These are phyloP conservation scores for Ambrosiella xylebori DNA, from an alignment of 2,329 filamentous ascomycete genomes.

Conservation along the genomic window DNA sequence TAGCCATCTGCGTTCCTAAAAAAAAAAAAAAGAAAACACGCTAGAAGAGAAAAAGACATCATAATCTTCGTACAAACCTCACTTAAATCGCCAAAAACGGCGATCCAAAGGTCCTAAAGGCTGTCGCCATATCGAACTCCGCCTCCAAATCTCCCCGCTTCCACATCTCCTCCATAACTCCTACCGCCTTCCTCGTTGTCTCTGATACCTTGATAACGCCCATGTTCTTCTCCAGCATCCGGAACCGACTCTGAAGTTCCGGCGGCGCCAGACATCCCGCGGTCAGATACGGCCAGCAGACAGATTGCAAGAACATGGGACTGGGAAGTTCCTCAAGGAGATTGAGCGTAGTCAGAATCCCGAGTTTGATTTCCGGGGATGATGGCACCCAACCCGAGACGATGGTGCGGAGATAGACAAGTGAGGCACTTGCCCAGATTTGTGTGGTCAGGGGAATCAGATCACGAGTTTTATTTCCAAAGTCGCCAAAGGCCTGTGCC, in stretches of 20 bases:
- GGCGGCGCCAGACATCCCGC: slow-evolving; percentile 24
- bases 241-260: slow-evolving; percentile 26
- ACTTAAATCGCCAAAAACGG: slow-evolving; percentile 10
- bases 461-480: slow-evolving; percentile 6
- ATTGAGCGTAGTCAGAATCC: slow-evolving; percentile 17
- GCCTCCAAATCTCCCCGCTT: slow-evolving; percentile 13
- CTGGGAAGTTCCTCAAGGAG: slow-evolving; percentile 21
- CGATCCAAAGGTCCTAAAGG: slow-evolving; percentile 6
- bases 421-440: slow-evolving; percentile 31
- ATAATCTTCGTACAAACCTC: not conserved
- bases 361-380: slow-evolving; percentile 23
- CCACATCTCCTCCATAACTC: slow-evolving; percentile 32
- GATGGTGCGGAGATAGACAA: slow-evolving; percentile 31
- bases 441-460: slow-evolving; percentile 17
- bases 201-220: slow-evolving; percentile 29
- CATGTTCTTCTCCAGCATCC: slow-evolving; percentile 24
- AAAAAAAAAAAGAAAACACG: not conserved
- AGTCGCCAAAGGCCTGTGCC: slow-evolving; percentile 11
- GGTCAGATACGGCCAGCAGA: slow-evolving; percentile 27
- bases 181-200: slow-evolving; percentile 26
- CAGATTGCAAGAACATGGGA: slow-evolving; percentile 20
- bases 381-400: slow-evolving; percentile 34
- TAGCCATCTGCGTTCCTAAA: not conserved
- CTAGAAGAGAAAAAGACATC: not conserved
- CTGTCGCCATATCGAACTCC: slow-evolving; percentile 5